These are phyloP conservation scores for Colletotrichum euphorbiae DNA, from an alignment of 2,329 filamentous ascomycete species.

Conservation along the genomic window DNA sequence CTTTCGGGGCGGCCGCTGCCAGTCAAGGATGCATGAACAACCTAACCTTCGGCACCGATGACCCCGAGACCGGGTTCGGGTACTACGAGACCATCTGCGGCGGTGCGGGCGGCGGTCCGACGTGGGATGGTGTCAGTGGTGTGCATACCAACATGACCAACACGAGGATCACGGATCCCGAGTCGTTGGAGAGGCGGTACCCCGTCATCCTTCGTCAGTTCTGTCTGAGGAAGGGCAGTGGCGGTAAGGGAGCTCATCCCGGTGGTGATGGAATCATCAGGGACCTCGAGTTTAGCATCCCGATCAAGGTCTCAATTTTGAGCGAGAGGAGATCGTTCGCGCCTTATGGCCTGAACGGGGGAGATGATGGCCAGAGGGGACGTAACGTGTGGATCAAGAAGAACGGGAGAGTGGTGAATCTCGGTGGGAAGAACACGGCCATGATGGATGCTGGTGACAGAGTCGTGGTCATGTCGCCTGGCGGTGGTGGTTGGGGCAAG, in stretches of 20 bases:
- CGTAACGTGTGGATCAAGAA: conserved; percentile 74
- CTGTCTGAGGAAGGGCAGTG: conserved; percentile 70
- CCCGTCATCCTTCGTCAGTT: conserved; percentile 80
- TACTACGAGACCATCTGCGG: conserved; percentile 91
- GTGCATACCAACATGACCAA: conserved; percentile 90
- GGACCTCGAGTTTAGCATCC: conserved; percentile 78
- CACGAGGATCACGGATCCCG: conserved; percentile 83
- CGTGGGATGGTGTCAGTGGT: conserved; percentile 79
- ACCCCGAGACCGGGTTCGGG: conserved; percentile 70
- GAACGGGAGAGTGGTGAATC: conserved; percentile 58
- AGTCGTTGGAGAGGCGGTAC: conserved; percentile 82
- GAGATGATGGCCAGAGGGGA: conserved; percentile 74
- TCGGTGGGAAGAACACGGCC: conserved; percentile 72
- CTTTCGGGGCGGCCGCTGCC: conserved; percentile 80
- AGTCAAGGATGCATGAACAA: conserved; percentile 86
- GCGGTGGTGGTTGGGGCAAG: conserved; percentile 69
- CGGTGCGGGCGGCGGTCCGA: conserved; percentile 77
- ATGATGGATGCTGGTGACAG: conserved; percentile 69
- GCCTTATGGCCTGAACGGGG: conserved; percentile 79
- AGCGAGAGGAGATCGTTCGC: conserved; percentile 76
- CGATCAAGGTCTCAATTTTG: conserved; percentile 76
- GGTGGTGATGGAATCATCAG: conserved; percentile 77
- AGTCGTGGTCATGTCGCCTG: conserved; percentile 71
- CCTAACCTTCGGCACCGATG: conserved; percentile 80
- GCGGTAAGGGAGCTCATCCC: conserved; percentile 69